Base-by-base conservation (phyloP, 1,139 yeast species). In the Candida gigantensis region DNA sequence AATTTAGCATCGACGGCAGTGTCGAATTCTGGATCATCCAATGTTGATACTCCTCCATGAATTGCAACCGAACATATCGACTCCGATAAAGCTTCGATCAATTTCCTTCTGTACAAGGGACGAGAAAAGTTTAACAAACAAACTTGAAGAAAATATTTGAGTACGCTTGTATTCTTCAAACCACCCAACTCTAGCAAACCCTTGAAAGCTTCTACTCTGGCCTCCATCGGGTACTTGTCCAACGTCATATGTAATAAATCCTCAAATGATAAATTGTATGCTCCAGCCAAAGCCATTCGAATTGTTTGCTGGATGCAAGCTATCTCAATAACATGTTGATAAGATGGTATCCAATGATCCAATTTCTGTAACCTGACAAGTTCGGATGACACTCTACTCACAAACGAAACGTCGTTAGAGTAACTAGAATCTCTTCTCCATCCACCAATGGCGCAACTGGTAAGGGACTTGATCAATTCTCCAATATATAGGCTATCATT, bases 261-360 rank as follows among this genome's bases (percentile, higher is more conserved):
- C 35, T 70, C 72, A 40, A 81, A 74, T 3, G 78, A 57, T 10
- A 84, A 55, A 8, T 68, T 62, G 13, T 77, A 62, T 10, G 80
- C 62, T 0, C 89, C 89, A 20, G 68, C 67, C 12, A 74, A 62
- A 0, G 86, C 81, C 35, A 94, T 62, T 25, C 71, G 59, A 31
- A 85, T 70, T 49, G 81, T 84, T 53, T 75, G 81, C 35, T 60
- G 67, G 28, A 83, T 60, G 38, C 84, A 81, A 7, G 77, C 69
- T 15, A 65, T 69, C 1, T 89, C 77, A 8, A 88, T 67, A 29
- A 73, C 55, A 27, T 75, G 64, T 31, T 83, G 84, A 47, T 75
- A 79, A 0, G 95, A 81, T 0, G 96, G 95, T 10, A 84, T 72
- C 95, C 95, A 89, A 34, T 79, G 82, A 51, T 92, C 97, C 61